A percentile compares a stretch with the other conserved stretches of the same genome.
Conservation (phyloP, 441 rosid genomes). For the Pelargonium fulgidum region DNA sequence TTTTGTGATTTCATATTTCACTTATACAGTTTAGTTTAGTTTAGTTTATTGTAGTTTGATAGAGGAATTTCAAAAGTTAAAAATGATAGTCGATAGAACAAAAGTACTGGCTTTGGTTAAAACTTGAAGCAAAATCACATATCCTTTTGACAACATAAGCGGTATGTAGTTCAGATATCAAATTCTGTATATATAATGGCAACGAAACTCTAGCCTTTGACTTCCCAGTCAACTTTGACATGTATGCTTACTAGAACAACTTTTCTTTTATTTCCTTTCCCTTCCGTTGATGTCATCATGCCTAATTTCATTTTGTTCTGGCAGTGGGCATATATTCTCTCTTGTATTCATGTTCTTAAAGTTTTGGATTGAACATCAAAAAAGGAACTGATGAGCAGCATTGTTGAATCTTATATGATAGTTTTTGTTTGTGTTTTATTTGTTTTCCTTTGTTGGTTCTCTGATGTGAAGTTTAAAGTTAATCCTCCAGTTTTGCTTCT, state of each 20-base stretch:
- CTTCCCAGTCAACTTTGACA: not conserved
- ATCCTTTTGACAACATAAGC: too few species aligned
- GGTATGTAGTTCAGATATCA: too few species aligned
- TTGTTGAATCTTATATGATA: not conserved
- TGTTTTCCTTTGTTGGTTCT: not conserved
- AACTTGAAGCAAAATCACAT: too few species aligned
- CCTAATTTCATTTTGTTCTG: not conserved
- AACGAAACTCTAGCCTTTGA: too few species aligned
- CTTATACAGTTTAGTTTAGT: too few species aligned
- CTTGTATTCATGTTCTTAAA: not conserved
- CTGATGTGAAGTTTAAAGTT: too few species aligned
- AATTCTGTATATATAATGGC: too few species aligned
- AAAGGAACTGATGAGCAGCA: conserved; percentile 4
- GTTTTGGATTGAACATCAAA: not conserved
- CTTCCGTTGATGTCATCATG: not conserved
- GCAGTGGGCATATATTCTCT: not conserved
- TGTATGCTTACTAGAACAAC: not conserved
- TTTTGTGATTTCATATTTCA: conserved; percentile 3
- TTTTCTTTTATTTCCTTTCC: not conserved
- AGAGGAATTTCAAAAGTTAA: too few species aligned
- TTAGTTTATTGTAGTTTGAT: too few species aligned
- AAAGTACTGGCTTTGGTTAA: too few species aligned
- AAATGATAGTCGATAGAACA: too few species aligned
- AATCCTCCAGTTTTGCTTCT: not conserved
- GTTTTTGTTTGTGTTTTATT: not conserved